These are phyloP conservation scores for Dryas octopetala DNA, from an alignment of 306 rosid genomes.

Conservation along the genomic window DNA sequence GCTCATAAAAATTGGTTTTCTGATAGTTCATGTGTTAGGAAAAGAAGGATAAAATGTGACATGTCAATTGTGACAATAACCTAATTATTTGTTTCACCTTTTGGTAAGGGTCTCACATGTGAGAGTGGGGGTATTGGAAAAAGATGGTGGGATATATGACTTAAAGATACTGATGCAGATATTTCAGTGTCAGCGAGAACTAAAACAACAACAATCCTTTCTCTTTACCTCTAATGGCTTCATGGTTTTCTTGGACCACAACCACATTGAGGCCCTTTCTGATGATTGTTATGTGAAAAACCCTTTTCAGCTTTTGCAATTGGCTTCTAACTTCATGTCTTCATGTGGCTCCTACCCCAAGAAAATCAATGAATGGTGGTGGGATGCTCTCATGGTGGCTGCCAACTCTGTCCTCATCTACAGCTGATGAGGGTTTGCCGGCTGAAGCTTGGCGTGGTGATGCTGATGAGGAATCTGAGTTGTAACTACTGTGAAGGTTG, in stretches of 20 bases:
- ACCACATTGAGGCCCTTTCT: constrained; percentile 45
- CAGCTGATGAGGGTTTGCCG: constrained; percentile 34
- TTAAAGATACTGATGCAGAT: constrained; percentile 44
- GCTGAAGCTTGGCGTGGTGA: constrained; percentile 29
- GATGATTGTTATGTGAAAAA: constrained; percentile 28
- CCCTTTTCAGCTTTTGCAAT: constrained; percentile 40
- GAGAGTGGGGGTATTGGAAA: constrained; percentile 35
- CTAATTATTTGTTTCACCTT: constrained; percentile 17
- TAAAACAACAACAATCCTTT: constrained; percentile 47
- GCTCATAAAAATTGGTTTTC: too few relatives aligned
- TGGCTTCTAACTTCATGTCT: constrained; percentile 19
- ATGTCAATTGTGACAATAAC: background rate
- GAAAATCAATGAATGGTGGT: constrained; percentile 87
- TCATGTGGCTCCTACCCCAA: constrained; percentile 96
- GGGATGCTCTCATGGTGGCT: constrained; percentile 38
- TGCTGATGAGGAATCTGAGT: constrained; percentile 39
- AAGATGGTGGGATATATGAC: constrained; percentile 40
- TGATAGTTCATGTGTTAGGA: too few relatives aligned
- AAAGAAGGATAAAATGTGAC: background rate
- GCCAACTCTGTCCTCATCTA: constrained; percentile 36
- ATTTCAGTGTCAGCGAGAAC: constrained; percentile 45
- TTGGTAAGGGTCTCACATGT: constrained; percentile 46
- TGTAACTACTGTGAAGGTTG: constrained; percentile 18
- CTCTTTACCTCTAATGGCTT: constrained; percentile 59
- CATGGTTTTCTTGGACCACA: constrained; percentile 64